phyloP scores from a whole-genome alignment of 495 filamentous ascomycete species.

The Aspergillus biplanus region DNA sequence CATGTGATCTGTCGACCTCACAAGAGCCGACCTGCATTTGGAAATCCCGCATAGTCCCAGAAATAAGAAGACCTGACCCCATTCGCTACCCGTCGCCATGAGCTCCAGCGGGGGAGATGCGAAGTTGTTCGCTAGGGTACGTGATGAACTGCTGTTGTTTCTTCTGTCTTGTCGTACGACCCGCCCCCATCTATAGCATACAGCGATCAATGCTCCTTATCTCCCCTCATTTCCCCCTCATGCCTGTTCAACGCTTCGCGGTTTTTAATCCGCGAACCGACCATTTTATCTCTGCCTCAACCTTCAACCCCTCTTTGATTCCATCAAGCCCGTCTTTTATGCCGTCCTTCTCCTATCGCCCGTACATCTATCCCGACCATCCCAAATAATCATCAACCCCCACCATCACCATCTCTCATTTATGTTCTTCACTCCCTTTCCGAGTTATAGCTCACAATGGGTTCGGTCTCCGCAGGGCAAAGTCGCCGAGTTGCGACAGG shows the following conservation, averaged over 20 bases:
- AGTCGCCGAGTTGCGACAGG: slow-evolving; percentile 93
- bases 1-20: slow-evolving; percentile 29
- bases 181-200: not conserved
- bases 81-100: slow-evolving; percentile 53
- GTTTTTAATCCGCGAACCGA: slow-evolving; percentile 11
- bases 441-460: slow-evolving; percentile 42
- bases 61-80: slow-evolving; percentile 7
- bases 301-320: slow-evolving; percentile 18
- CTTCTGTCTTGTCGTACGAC: slow-evolving; percentile 14
- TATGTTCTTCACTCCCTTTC: slow-evolving; percentile 34
- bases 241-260: not conserved
- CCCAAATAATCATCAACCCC: slow-evolving; percentile 8
- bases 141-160: slow-evolving; percentile 39
- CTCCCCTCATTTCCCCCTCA: slow-evolving; percentile 24
- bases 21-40: not conserved
- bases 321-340: not conserved
- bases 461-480: slow-evolving; percentile 76
- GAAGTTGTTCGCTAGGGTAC: slow-evolving; percentile 98
- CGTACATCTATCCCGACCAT: slow-evolving; percentile 8
- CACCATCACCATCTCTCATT: slow-evolving; percentile 33
- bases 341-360: not conserved
- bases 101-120: slow-evolving; percentile 88
- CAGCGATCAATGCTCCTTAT: slow-evolving; percentile 14
- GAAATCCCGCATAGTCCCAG: slow-evolving; percentile 10
- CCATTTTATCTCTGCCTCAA: slow-evolving; percentile 7